These are phyloP conservation scores for Nicotiana undulata DNA, from an alignment of 257 asterid genomes.

Conservation along the genomic window DNA sequence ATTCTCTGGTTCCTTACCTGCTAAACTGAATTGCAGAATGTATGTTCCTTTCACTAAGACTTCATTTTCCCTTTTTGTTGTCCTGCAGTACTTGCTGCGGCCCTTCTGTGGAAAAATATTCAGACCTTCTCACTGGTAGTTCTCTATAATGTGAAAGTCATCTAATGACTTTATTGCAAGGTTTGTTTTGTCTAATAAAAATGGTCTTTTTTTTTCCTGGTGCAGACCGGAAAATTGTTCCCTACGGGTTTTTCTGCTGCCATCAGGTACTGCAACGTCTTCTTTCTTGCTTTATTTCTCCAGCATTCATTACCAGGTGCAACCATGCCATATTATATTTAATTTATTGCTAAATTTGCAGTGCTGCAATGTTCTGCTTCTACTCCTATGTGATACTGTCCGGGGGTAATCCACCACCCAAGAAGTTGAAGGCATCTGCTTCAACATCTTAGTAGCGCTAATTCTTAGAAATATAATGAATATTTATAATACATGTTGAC, in stretches of 20 bases:
- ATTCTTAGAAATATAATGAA: neutral
- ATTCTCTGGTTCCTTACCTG: neutral
- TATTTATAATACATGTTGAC: neutral
- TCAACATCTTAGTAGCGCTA: slow-evolving; percentile 2
- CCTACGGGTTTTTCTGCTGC: slow-evolving; percentile 57
- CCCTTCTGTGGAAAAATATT: slow-evolving; percentile 57
- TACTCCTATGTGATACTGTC: slow-evolving; percentile 73
- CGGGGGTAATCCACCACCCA: slow-evolving; percentile 48
- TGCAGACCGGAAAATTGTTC: slow-evolving; percentile 51
- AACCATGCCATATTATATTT: neutral
- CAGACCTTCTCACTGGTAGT: slow-evolving; percentile 73
- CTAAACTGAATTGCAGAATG: neutral
- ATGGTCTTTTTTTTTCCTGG: neutral
- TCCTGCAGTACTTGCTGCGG: slow-evolving; percentile 58
- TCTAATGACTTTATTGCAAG: neutral
- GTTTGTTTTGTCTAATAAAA: slow-evolving; percentile 2
- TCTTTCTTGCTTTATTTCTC: neutral
- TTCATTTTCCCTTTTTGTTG: slow-evolving; percentile 1
- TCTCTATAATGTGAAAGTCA: neutral
- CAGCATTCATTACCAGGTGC: neutral
- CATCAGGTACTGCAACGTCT: slow-evolving; percentile 46
- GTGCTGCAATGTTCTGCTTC: slow-evolving; percentile 91
- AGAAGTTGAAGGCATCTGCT: slow-evolving; percentile 26
- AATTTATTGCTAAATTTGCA: neutral
- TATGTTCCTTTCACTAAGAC: neutral